phyloP scores from a whole-genome alignment of 192 early-diverging fungal species.

The Coemansia sp. region DNA sequence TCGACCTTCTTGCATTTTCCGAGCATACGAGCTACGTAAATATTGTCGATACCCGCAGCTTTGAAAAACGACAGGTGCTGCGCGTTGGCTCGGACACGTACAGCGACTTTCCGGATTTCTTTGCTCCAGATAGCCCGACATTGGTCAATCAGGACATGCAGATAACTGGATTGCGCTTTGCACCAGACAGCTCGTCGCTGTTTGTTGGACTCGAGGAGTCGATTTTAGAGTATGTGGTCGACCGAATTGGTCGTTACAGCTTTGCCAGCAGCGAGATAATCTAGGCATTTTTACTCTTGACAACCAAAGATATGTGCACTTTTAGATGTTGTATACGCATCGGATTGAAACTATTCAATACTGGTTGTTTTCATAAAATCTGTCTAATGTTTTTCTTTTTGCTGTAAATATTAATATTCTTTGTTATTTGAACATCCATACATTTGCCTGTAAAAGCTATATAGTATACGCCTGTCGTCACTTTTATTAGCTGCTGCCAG shows the following conservation, averaged over 20 bases:
- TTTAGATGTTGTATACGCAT: not conserved
- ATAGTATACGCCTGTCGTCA: too few relatives aligned
- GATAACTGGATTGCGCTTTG: slow-evolving; percentile 83
- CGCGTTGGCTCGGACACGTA: slow-evolving; percentile 58
- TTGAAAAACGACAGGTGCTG: slow-evolving; percentile 77
- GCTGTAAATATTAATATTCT: too few relatives aligned
- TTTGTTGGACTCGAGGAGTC: slow-evolving; percentile 89
- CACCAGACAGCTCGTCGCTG: slow-evolving; percentile 76
- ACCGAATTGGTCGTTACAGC: slow-evolving; percentile 73
- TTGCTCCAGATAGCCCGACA: slow-evolving; percentile 18
- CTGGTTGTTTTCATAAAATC: too few relatives aligned
- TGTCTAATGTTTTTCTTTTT: too few relatives aligned
- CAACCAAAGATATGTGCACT: not conserved
- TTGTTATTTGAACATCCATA: too few relatives aligned
- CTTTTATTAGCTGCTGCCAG: too few relatives aligned
- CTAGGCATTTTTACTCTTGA: slow-evolving; percentile 41
- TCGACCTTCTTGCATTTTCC: slow-evolving; percentile 81
- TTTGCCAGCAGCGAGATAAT: slow-evolving; percentile 79
- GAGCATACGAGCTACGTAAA: slow-evolving; percentile 76
- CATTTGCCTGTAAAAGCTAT: too few relatives aligned
- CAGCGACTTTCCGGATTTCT: slow-evolving; percentile 8
- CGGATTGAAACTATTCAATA: not conserved
- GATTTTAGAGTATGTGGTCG: slow-evolving; percentile 81
- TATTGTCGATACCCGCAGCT: slow-evolving; percentile 87
- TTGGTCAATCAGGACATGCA: slow-evolving; percentile 61